Conservation (phyloP, 139 green algal genomes). For the Ulvella scutata region DNA sequence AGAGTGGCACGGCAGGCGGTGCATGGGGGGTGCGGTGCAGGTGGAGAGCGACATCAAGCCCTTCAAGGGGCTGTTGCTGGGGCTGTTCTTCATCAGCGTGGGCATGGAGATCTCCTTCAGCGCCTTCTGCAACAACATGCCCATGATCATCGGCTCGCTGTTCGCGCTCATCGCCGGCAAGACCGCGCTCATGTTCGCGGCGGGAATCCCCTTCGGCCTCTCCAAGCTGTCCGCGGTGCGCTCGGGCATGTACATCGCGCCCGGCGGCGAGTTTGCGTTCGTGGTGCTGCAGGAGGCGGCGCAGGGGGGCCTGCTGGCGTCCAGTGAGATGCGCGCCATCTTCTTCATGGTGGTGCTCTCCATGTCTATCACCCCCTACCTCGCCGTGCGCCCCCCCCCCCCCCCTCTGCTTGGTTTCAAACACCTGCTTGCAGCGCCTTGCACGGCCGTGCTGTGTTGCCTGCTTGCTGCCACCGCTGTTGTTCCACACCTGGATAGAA, state of each 20-base stretch:
- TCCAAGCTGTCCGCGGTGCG: conserved; percentile 38
- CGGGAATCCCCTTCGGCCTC: conserved; percentile 76
- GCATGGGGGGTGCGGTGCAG: too few relatives aligned
- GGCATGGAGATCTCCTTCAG: conserved; percentile 70
- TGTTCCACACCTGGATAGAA: too few relatives aligned
- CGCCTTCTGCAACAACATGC: conserved; percentile 46
- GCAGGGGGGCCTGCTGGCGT: conserved; percentile 16
- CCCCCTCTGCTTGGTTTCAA: not conserved
- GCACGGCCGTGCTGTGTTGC: too few relatives aligned
- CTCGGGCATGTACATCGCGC: conserved; percentile 65
- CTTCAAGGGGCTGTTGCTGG: conserved; percentile 96
- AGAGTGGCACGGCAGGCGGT: too few relatives aligned
- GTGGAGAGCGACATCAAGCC: conserved; percentile 96
- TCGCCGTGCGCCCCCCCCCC: conserved; percentile 39
- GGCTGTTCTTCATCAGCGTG: conserved; percentile 99
- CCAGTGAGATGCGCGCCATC: conserved; percentile 47
- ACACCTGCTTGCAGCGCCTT: too few relatives aligned
- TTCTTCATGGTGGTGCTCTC: conserved; percentile 92
- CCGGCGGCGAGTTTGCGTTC: conserved; percentile 98
- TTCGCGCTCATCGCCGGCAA: conserved; percentile 65
- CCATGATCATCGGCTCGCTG: conserved; percentile 55
- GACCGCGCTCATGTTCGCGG: conserved; percentile 57
- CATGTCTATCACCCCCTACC: conserved; percentile 93
- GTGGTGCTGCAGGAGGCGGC: conserved; percentile 88
- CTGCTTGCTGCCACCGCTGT: too few relatives aligned